phyloP scores from a whole-genome alignment of 768 basidiomycete species.

The Lactarius deliciosus region DNA sequence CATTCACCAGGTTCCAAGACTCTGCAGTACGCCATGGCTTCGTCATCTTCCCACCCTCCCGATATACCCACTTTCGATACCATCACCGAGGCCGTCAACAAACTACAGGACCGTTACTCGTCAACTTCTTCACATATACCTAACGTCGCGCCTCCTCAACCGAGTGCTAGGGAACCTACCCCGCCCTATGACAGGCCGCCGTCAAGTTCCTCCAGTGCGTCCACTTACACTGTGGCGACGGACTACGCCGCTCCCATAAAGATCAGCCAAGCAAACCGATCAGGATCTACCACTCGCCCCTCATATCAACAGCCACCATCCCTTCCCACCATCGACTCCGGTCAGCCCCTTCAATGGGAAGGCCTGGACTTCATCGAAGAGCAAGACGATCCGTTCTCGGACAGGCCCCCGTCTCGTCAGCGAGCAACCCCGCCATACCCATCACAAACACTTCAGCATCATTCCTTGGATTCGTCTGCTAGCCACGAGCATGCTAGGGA shows the following conservation, averaged over 20 bases:
- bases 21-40: conserved; percentile 20
- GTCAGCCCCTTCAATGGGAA: conserved; percentile 35
- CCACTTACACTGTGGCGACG: conserved; percentile 21
- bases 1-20: conserved; percentile 22
- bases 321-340: conserved; percentile 38
- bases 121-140: background rate
- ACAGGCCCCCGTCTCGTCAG: conserved; percentile 24
- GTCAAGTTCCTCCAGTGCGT: conserved; percentile 15
- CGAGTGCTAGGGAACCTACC: background rate
- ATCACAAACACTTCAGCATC: conserved; percentile 14
- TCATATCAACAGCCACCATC: conserved; percentile 7
- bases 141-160: background rate
- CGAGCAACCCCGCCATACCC: conserved; percentile 15
- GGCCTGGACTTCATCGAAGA: conserved; percentile 16
- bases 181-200: conserved; percentile 16
- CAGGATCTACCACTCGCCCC: background rate
- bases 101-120: conserved; percentile 24
- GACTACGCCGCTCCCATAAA: conserved; percentile 23
- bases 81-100: conserved; percentile 26
- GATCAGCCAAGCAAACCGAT: conserved; percentile 4
- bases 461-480: conserved; percentile 16
- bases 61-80: conserved; percentile 23
- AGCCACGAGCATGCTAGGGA: background rate
- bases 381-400: conserved; percentile 36
- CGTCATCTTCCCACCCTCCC: conserved; percentile 20